These are phyloP conservation scores for Magnusiomyces tetraspermus DNA, from an alignment of 1,139 yeast genomes.

Conservation along the genomic window DNA sequence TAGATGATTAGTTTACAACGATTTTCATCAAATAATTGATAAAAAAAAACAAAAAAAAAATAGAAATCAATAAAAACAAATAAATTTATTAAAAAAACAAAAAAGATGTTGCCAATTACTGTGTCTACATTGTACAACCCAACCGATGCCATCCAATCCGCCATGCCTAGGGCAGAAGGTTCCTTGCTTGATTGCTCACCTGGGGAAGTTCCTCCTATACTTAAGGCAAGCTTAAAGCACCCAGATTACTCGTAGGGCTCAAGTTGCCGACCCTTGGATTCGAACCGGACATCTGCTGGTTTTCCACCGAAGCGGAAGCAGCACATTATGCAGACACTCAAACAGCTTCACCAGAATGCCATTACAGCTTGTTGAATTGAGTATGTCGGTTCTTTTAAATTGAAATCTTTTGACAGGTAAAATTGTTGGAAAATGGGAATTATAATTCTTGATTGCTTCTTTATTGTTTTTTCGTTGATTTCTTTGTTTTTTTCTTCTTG, in stretches of 20 bases:
- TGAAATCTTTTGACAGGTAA: too few relatives aligned
- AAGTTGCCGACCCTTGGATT: conserved; percentile 28
- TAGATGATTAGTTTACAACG: neutral
- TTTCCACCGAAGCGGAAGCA: conserved; percentile 15
- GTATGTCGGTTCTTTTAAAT: too few relatives aligned
- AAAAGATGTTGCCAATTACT: neutral
- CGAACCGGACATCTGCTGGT: conserved; percentile 30
- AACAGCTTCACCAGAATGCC: conserved; percentile 1
- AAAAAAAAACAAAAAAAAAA: neutral
- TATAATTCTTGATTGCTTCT: too few relatives aligned
- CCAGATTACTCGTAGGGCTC: conserved; percentile 28
- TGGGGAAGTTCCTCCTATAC: conserved; percentile 26
- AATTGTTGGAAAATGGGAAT: too few relatives aligned
- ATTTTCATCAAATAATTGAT: neutral
- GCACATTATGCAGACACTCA: neutral
- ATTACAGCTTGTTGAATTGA: too few relatives aligned
- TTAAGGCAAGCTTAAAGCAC: conserved; percentile 24
- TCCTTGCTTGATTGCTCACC: conserved; percentile 34
- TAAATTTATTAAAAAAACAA: neutral
- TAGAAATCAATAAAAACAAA: neutral
- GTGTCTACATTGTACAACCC: neutral
- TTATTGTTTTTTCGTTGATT: too few relatives aligned
- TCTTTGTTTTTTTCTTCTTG: too few relatives aligned
- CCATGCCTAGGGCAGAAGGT: conserved; percentile 19
- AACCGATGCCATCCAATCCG: neutral